phyloP scores from a whole-genome alignment of 2,329 filamentous ascomycete genomes.

The Macroventuria anomochaeta region DNA sequence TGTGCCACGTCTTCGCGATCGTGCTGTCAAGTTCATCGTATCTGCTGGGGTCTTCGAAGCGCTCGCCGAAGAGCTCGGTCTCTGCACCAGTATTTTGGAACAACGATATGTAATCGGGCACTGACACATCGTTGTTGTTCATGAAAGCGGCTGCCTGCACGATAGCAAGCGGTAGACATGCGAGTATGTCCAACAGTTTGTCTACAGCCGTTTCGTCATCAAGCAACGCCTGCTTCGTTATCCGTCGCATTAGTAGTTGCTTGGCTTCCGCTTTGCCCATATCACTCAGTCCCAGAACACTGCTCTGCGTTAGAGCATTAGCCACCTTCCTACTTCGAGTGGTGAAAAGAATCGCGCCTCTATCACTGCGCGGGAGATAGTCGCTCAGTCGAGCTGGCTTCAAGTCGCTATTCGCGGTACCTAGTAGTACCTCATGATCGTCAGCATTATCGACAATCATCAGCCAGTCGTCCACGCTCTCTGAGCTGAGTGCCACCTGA shows the following conservation, averaged over 20 bases:
- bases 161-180: conserved; percentile 22
- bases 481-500: conserved; percentile 32
- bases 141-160: too few species aligned
- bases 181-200: conserved; percentile 39
- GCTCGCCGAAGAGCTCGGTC: conserved; percentile 37
- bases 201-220: conserved; percentile 15
- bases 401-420: not conserved
- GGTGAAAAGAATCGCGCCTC: conserved; percentile 44
- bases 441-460: conserved; percentile 56
- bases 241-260: conserved; percentile 12
- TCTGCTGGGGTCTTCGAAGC: conserved; percentile 42
- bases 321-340: conserved; percentile 23
- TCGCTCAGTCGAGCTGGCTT: conserved; percentile 20
- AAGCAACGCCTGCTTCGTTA: conserved; percentile 17
- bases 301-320: conserved; percentile 8
- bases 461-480: conserved; percentile 47
- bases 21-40: too few species aligned
- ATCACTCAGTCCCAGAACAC: conserved; percentile 30
- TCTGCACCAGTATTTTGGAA: conserved; percentile 35
- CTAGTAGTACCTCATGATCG: conserved; percentile 43
- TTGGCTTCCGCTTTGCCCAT: conserved; percentile 23
- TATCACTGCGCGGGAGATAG: conserved; percentile 41
- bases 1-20: too few species aligned
- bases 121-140: conserved; percentile 28
- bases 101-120: conserved; percentile 22